These are phyloP conservation scores for Clarkia xantiana DNA, from an alignment of 345 rosid genomes.

Conservation along the genomic window DNA sequence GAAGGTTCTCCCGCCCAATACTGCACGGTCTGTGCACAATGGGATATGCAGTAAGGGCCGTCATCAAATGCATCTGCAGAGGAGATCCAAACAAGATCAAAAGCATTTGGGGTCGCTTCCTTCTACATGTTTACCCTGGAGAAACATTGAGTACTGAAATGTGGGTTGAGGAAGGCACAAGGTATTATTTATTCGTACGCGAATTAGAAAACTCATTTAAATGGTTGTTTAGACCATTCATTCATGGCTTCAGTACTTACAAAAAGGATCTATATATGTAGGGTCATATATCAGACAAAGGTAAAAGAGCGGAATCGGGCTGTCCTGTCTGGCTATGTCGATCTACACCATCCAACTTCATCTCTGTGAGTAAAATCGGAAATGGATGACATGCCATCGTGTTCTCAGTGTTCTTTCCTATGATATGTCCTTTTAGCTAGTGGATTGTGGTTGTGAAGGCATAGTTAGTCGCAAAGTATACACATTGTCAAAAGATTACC, in stretches of 20 bases:
- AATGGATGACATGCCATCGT: too few relatives aligned
- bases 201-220: too few relatives aligned
- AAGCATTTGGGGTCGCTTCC: constrained; percentile 57
- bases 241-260: too few relatives aligned
- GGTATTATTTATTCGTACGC: constrained; percentile 21
- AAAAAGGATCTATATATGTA: constrained; percentile 11
- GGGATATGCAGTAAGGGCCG: constrained; percentile 67
- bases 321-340: constrained; percentile 64
- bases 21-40: constrained; percentile 82
- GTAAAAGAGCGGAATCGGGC: constrained; percentile 52
- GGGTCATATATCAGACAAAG: constrained; percentile 53
- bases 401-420: too few relatives aligned
- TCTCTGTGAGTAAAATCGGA: constrained; percentile 19
- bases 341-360: constrained; percentile 31
- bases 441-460: too few relatives aligned
- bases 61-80: constrained; percentile 63
- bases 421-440: too few relatives aligned
- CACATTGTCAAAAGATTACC: too few relatives aligned
- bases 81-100: constrained; percentile 51
- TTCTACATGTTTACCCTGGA: constrained; percentile 70
- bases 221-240: too few relatives aligned
- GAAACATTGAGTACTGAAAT: constrained; percentile 69
- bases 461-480: too few relatives aligned
- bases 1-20: constrained; percentile 70
- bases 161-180: constrained; percentile 67